Percentiles rank a stretch among this genome's conserved stretches.
Conservation (phyloP, 768 basidiomycete genomes). For the Russula vinacea region DNA sequence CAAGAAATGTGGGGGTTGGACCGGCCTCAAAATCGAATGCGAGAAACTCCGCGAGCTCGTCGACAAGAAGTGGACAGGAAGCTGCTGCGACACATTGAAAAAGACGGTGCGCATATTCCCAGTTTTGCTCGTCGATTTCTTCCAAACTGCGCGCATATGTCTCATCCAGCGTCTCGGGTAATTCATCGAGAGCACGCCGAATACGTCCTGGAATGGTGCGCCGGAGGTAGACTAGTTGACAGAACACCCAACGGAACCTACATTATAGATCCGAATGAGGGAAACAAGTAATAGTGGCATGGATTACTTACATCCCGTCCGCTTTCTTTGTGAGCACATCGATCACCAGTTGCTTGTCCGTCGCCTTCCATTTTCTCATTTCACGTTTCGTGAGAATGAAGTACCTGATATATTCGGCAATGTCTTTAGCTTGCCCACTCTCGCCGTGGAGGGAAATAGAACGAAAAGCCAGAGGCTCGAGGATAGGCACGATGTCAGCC, state of each 20-base stretch:
- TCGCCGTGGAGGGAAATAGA: background rate
- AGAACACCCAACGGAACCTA: background rate
- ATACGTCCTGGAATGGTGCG: background rate
- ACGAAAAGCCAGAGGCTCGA: background rate
- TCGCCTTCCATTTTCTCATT: background rate
- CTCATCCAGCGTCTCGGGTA: background rate
- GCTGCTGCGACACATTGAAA: background rate
- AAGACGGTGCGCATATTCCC: background rate
- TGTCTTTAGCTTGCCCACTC: background rate
- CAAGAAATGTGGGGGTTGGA: too few relatives aligned
- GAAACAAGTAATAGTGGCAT: too few relatives aligned
- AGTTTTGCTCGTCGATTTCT: background rate
- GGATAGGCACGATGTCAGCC: background rate
- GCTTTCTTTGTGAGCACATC: background rate
- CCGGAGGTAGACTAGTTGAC: background rate
- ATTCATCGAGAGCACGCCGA: background rate
- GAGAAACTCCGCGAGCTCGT: conserved; percentile 1
- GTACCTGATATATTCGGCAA: background rate
- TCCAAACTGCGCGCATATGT: background rate
- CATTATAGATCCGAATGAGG: background rate
- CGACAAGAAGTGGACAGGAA: background rate
- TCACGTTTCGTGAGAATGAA: background rate
- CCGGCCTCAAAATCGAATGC: too few relatives aligned
- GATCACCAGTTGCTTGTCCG: background rate
- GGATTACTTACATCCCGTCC: background rate